A percentile compares a stretch with the other conserved stretches of the same genome.
These are phyloP conservation scores for Dichotomocladium elegans DNA, from an alignment of 371 early-diverging fungal species.

Conservation along the genomic window DNA sequence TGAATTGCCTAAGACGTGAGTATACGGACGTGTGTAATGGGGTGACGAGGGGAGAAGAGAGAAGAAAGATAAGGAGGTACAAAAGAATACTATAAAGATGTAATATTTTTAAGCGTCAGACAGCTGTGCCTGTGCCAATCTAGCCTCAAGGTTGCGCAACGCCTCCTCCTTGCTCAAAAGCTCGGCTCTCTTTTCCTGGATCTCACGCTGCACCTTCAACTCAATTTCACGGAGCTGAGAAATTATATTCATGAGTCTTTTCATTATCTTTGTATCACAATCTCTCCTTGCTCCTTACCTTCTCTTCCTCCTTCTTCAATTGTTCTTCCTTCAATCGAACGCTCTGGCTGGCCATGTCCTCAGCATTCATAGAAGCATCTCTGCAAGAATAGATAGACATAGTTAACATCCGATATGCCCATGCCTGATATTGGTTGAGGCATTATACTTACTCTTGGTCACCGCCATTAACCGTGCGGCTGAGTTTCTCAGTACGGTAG, in stretches of 20 bases:
- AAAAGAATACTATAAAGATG: too few species aligned
- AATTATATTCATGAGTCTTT: neutral
- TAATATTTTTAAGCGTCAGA: slow-evolving; percentile 32
- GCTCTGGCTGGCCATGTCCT: slow-evolving; percentile 51
- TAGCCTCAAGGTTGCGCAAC: slow-evolving; percentile 51
- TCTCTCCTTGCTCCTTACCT: slow-evolving; percentile 24
- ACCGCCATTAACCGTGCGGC: slow-evolving; percentile 57
- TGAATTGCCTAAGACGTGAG: too few species aligned
- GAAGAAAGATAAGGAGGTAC: too few species aligned
- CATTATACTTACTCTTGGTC: slow-evolving; percentile 45
- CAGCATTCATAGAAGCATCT: slow-evolving; percentile 43
- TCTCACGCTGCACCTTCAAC: slow-evolving; percentile 56
- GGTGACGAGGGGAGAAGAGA: too few species aligned
- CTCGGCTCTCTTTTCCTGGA: slow-evolving; percentile 58
- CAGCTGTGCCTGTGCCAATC: slow-evolving; percentile 44
- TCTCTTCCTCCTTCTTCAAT: slow-evolving; percentile 60
- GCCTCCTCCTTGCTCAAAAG: slow-evolving; percentile 58
- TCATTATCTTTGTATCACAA: neutral
- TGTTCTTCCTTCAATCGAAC: slow-evolving; percentile 60
- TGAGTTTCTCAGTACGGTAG: slow-evolving; percentile 90
- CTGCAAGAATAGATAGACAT: slow-evolving; percentile 3
- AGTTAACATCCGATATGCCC: neutral
- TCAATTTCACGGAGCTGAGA: slow-evolving; percentile 55
- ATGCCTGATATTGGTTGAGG: neutral
- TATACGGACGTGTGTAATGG: too few species aligned